These are phyloP conservation scores for Pythium insidiosum DNA, from an alignment of 352 stramenopile species.

Conservation along the genomic window DNA sequence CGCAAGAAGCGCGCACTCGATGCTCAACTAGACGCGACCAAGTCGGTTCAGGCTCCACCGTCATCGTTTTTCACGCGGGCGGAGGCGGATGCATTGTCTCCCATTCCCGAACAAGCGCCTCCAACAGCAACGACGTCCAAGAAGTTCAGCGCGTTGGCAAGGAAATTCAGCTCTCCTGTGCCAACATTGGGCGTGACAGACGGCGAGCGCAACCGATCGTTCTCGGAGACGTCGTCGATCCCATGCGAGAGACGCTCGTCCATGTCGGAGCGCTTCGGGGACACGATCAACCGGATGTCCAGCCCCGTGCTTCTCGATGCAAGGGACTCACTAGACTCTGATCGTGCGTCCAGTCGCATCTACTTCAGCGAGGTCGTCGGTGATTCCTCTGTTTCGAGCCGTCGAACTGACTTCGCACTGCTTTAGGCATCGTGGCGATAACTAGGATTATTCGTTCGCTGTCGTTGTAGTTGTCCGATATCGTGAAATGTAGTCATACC, in stretches of 20 bases:
- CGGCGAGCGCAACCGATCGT: constrained; percentile 7
- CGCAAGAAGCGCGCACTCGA: constrained; percentile 50
- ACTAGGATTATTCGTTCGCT: too few species aligned
- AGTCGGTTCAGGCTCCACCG: constrained; percentile 22
- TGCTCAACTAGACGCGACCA: constrained; percentile 28
- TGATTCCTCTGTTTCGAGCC: constrained; percentile 27
- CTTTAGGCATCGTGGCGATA: too few species aligned
- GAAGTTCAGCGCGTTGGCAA: neutral
- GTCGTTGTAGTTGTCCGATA: too few species aligned
- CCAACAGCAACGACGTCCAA: neutral
- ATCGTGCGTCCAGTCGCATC: constrained; percentile 42
- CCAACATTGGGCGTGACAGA: constrained; percentile 7
- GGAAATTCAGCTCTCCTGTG: constrained; percentile 14
- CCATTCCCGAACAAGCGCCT: neutral
- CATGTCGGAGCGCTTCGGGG: constrained; percentile 1
- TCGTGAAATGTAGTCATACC: too few species aligned
- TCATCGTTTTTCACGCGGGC: constrained; percentile 32
- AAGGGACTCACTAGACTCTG: constrained; percentile 10
- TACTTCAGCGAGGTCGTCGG: constrained; percentile 62
- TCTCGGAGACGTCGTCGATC: constrained; percentile 11
- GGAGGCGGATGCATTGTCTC: constrained; percentile 18
- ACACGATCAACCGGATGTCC: constrained; percentile 25
- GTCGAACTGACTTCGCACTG: constrained; percentile 39
- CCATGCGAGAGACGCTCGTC: too few species aligned
- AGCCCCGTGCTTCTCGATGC: constrained; percentile 35